These are phyloP conservation scores for Microthlaspi erraticum DNA, from an alignment of 345 rosid species.

Conservation along the genomic window DNA sequence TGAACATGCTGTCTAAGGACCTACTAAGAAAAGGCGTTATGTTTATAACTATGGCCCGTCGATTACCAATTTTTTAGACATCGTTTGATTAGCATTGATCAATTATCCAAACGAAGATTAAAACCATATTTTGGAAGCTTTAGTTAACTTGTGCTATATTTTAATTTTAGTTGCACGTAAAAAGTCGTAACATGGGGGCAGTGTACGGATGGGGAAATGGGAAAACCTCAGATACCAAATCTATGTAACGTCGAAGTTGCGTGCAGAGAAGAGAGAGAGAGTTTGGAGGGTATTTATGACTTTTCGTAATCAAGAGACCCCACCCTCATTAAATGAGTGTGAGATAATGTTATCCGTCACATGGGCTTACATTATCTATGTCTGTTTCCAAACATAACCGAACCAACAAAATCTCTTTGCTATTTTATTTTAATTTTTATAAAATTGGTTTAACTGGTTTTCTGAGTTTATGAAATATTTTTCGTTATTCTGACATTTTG, in stretches of 20 bases:
- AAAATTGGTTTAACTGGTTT: too few species aligned
- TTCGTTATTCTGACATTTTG: neutral
- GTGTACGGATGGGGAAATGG: conserved; percentile 43
- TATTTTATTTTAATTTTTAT: neutral
- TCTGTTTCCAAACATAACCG: conserved; percentile 41
- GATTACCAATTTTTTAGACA: neutral
- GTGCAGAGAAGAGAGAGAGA: conserved; percentile 5
- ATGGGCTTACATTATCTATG: conserved; percentile 45
- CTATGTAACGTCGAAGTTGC: conserved; percentile 34
- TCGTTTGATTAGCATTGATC: neutral
- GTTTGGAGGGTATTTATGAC: conserved; percentile 23
- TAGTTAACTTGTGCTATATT: neutral
- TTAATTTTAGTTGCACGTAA: neutral
- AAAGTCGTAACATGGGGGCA: conserved; percentile 36
- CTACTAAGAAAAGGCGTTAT: conserved; percentile 19
- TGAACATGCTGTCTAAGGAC: conserved; percentile 23
- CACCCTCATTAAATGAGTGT: conserved; percentile 38
- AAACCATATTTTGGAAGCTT: neutral
- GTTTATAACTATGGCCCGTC: neutral
- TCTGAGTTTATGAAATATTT: neutral
- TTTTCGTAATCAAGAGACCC: conserved; percentile 23
- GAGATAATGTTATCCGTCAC: conserved; percentile 45
- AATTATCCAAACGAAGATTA: neutral
- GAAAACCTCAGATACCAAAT: conserved; percentile 44
- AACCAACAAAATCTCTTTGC: conserved; percentile 33